Percentiles rank a stretch among this genome's conserved stretches.
phyloP scores from a whole-genome alignment of 2,329 filamentous ascomycete genomes.

The Volutella citrinella region DNA sequence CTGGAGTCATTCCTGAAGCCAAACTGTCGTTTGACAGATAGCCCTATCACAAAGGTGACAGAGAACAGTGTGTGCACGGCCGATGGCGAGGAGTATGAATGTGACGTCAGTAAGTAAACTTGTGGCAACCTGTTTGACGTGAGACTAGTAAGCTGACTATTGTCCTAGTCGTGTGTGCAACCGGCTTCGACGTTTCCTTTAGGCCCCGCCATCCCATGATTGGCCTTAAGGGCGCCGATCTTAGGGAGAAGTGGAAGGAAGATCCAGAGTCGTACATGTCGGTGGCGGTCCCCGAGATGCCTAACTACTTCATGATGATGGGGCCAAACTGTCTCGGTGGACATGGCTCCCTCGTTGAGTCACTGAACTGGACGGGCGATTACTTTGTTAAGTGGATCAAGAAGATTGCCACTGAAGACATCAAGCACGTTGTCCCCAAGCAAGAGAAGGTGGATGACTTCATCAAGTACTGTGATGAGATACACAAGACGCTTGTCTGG shows the following conservation, averaged over 20 bases:
- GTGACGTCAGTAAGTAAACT: constrained; percentile 19
- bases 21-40: constrained; percentile 19
- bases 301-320: constrained; percentile 31
- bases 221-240: constrained; percentile 43
- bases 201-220: constrained; percentile 48
- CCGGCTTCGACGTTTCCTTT: constrained; percentile 54
- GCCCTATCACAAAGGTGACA: constrained; percentile 16
- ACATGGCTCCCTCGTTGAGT: constrained; percentile 20
- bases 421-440: constrained; percentile 18
- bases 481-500: constrained; percentile 21
- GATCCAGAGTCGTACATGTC: constrained; percentile 28
- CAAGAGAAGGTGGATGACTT: constrained; percentile 21
- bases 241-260: constrained; percentile 51
- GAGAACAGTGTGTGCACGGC: constrained; percentile 17
- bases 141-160: too few species aligned
- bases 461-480: constrained; percentile 17
- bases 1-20: constrained; percentile 17
- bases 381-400: constrained; percentile 24
- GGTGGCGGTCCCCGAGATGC: constrained; percentile 26
- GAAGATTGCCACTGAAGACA: constrained; percentile 20
- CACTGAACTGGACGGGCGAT: constrained; percentile 22
- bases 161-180: constrained; percentile 51
- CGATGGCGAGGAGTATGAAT: constrained; percentile 17
- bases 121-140: too few species aligned
- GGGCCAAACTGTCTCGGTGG: constrained; percentile 20